Evolutionary conservation across 1,139 yeast species (phyloP).

Genomic region (Yamadazyma dushanensis): DNA sequence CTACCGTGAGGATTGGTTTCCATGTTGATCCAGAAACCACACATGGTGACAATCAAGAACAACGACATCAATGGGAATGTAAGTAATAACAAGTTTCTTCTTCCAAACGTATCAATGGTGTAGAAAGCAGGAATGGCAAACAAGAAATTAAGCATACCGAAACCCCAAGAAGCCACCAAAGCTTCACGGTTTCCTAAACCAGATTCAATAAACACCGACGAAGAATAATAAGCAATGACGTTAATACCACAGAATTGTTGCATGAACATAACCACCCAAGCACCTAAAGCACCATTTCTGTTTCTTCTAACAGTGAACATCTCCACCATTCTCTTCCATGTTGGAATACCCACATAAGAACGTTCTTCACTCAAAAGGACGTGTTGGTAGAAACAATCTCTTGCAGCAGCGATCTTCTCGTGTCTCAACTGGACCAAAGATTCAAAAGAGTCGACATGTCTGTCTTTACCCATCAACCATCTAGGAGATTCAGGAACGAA

Average conservation of each 20-base stretch:
- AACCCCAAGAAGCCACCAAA: slow-evolving; percentile 81
- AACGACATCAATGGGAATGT: slow-evolving; percentile 77
- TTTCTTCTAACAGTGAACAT: slow-evolving; percentile 72
- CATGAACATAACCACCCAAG: slow-evolving; percentile 84
- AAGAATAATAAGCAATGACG: slow-evolving; percentile 81
- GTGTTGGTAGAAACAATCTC: slow-evolving; percentile 73
- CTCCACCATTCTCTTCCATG: slow-evolving; percentile 51
- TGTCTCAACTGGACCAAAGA: slow-evolving; percentile 52
- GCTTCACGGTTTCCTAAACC: slow-evolving; percentile 64
- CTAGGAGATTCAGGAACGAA: slow-evolving; percentile 79
- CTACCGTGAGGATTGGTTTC: slow-evolving; percentile 47
- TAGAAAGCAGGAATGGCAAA: slow-evolving; percentile 85
- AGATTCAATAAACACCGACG: slow-evolving; percentile 69
- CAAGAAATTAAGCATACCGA: slow-evolving; percentile 76
- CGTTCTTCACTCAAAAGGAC: slow-evolving; percentile 67
- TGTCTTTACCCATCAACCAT: slow-evolving; percentile 71
- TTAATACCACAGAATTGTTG: slow-evolving; percentile 93
- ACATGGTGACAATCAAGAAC: slow-evolving; percentile 70
- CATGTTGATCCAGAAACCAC: slow-evolving; percentile 66
- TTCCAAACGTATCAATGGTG: slow-evolving; percentile 78
- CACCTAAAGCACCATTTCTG: slow-evolving; percentile 78
- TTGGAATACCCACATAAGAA: slow-evolving; percentile 52
- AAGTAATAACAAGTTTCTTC: slow-evolving; percentile 65
- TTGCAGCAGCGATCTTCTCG: slow-evolving; percentile 62
- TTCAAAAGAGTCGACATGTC: slow-evolving; percentile 57